These are phyloP conservation scores for Ustilago shanxiensis DNA, from an alignment of 1,284 basidiomycete species.

Conservation along the genomic window DNA sequence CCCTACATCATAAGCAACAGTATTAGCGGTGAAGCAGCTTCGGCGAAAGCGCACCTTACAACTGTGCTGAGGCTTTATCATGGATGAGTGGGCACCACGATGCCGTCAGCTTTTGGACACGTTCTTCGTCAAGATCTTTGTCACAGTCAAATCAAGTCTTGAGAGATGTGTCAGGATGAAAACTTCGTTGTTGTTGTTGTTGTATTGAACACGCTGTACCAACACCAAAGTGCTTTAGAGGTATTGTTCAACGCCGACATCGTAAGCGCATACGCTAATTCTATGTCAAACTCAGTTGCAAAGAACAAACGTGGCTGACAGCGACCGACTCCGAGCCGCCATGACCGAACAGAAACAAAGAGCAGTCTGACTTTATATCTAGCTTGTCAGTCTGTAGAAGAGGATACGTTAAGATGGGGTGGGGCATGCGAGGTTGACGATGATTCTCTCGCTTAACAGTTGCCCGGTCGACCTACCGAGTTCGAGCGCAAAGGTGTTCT, in stretches of 20 bases:
- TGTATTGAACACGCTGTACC: background rate
- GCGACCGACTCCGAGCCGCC: background rate
- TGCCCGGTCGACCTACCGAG: background rate
- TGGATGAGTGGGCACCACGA: background rate
- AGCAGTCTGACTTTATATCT: background rate
- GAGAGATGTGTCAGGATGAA: background rate
- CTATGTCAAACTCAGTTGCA: background rate
- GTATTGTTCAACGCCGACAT: background rate
- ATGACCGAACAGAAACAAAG: background rate
- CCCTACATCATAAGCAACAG: background rate
- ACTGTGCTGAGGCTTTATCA: background rate
- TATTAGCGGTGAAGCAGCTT: background rate
- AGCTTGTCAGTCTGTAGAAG: background rate
- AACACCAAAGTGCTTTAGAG: background rate
- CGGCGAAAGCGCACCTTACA: too few relatives aligned
- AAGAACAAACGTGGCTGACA: background rate
- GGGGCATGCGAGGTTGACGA: background rate
- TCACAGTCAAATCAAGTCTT: background rate
- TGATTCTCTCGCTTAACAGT: conserved; percentile 4
- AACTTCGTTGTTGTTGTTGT: background rate
- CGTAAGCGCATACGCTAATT: background rate
- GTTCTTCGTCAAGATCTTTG: background rate
- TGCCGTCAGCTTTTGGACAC: background rate
- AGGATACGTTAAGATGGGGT: background rate
- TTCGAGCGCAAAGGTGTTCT: background rate